Evolutionary conservation across 306 rosid genomes (phyloP).

Genomic region (Vachellia collinsii): DNA sequence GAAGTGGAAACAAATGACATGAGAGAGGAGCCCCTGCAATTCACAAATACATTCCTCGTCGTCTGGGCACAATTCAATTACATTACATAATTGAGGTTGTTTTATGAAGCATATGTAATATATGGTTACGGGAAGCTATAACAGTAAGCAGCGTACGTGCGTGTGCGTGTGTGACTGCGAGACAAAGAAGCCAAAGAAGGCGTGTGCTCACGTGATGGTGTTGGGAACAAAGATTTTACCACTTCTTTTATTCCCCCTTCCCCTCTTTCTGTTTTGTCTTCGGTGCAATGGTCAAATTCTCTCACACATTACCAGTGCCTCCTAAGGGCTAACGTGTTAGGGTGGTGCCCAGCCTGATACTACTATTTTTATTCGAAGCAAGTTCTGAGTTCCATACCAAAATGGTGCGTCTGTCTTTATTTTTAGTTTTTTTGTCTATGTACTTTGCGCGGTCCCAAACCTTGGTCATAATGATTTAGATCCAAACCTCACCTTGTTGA

Average conservation of each 20-base stretch:
- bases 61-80: neutral
- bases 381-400: neutral
- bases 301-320: neutral
- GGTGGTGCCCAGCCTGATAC: neutral
- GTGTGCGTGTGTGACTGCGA: too few relatives aligned
- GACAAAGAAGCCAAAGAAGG: neutral
- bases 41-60: neutral
- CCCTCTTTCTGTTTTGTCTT: neutral
- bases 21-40: neutral
- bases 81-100: too few relatives aligned
- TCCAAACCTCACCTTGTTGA: too few relatives aligned
- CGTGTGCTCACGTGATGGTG: neutral
- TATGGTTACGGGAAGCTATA: neutral
- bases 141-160: too few relatives aligned
- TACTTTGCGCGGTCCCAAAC: too few relatives aligned
- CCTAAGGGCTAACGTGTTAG: neutral
- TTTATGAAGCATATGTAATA: neutral
- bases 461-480: too few relatives aligned
- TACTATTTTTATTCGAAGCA: neutral
- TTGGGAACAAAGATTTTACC: neutral
- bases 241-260: neutral
- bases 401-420: neutral
- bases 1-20: neutral
- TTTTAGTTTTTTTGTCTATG: too few relatives aligned
- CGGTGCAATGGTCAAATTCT: neutral